phyloP scores from a whole-genome alignment of 208 protist species.

The Leishmania guyanensis region DNA sequence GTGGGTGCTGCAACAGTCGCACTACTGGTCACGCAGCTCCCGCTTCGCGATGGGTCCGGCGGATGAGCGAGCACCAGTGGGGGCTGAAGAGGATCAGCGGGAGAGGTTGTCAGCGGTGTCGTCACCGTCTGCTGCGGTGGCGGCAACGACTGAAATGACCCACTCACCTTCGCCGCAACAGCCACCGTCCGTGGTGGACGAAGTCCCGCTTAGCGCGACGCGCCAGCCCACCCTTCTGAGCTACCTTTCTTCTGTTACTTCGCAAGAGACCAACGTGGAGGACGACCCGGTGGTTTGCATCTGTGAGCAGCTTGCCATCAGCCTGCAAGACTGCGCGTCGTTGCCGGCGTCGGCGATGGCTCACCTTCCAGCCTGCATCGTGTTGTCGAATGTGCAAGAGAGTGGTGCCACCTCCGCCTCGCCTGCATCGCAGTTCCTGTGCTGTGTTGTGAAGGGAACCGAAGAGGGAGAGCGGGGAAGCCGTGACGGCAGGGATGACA shows the following conservation, averaged over 20 bases:
- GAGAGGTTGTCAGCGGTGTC: not conserved
- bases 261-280: not conserved
- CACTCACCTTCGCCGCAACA: slow-evolving; percentile 19
- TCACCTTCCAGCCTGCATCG: not conserved
- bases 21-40: slow-evolving; percentile 23
- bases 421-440: slow-evolving; percentile 7
- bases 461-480: not conserved
- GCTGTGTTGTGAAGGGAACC: slow-evolving; percentile 14
- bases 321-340: not conserved
- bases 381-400: not conserved
- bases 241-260: not conserved
- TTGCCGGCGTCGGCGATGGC: not conserved
- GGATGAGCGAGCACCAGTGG: not conserved
- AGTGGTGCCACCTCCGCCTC: not conserved
- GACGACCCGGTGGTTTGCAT: not conserved
- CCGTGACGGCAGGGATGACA: not conserved
- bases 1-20: slow-evolving; percentile 63
- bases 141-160: not conserved
- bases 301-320: not conserved
- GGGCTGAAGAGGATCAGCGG: slow-evolving; percentile 17
- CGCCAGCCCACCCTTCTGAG: slow-evolving; percentile 24
- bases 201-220: slow-evolving; percentile 32
- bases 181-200: slow-evolving; percentile 25
- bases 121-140: not conserved
- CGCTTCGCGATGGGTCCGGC: slow-evolving; percentile 11